A percentile compares a stretch with the other conserved stretches of the same genome.
Evolutionary conservation across 1,139 yeast genomes (phyloP).

Genomic region (Scheffersomyces lignicola): DNA sequence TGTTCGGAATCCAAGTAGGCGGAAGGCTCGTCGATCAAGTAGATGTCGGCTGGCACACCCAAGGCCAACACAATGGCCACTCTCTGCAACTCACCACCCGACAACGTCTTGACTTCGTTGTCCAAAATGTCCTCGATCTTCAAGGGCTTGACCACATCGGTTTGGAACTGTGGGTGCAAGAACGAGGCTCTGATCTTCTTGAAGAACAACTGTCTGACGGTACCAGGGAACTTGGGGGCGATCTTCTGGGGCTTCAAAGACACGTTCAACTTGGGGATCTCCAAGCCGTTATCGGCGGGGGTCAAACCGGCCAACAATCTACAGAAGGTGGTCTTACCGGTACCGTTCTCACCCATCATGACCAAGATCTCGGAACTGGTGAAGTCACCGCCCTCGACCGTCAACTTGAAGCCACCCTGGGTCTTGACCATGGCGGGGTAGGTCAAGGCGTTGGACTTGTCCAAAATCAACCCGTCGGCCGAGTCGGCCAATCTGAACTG

Average conservation of each 20-base stretch:
- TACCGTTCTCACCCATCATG: conserved; percentile 99
- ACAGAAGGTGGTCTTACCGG: conserved; percentile 98
- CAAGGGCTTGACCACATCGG: conserved; percentile 95
- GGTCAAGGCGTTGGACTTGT: conserved; percentile 72
- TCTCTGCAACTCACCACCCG: conserved; percentile 99
- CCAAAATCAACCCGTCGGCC: conserved; percentile 71
- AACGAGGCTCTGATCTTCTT: conserved; percentile 94
- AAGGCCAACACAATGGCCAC: conserved; percentile 95
- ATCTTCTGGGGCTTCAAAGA: conserved; percentile 99
- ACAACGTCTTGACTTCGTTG: conserved; percentile 94
- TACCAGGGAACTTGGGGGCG: conserved; percentile 97
- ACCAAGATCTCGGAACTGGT: conserved; percentile 96
- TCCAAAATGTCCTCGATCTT: conserved; percentile 91
- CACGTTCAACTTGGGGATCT: conserved; percentile 84
- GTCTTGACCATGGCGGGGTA: conserved; percentile 88
- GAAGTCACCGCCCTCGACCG: conserved; percentile 83
- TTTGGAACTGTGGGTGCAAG: conserved; percentile 95
- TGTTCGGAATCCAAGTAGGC: conserved; percentile 99
- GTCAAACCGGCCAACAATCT: conserved; percentile 90
- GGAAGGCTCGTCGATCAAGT: conserved; percentile 96
- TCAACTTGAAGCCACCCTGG: conserved; percentile 91
- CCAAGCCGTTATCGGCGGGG: conserved; percentile 76
- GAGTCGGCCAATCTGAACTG: conserved; percentile 96
- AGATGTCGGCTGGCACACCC: conserved; percentile 94
- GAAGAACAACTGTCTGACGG: conserved; percentile 95